Evolutionary conservation across 768 basidiomycete genomes (phyloP), one percentile per base, ranked within the genome.

Genomic region (Leccinum rimulosum): DNA sequence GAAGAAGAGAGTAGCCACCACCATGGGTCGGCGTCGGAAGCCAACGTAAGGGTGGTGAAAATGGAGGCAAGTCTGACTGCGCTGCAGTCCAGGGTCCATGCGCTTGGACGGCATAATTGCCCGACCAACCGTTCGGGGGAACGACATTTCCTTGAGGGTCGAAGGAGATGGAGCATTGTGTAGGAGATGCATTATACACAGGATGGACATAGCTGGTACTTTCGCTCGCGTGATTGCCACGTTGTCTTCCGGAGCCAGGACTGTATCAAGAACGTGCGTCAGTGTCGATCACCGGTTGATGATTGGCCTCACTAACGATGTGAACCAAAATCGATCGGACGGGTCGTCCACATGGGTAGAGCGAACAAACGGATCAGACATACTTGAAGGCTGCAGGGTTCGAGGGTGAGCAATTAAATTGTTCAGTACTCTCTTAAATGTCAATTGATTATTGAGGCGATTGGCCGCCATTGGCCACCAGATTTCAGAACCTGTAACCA

Each of bases 291-390:
- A 54, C 12, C 8, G 9, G 1, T 30, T 30, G 47, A 50, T 33
- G 6, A 25, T 47, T 49, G 36, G 48, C 47, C 30, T 38, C 27
- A 68, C 68, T 62, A 25, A 69, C 68, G 17, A 35, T 27, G 55
- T 33, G 12, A 35, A 30, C 9, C 49, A 57, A 15, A 25, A 17
- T 11, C 3, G 15, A 17, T 15, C 40, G n/a, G 6, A n/a, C 31
- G 38, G 12, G 12, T 52, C 43, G 15, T 40, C 22, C 19, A 19
- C 9, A 15, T 6, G 3, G 6, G 33, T 35, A 33, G 28, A 25
- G 58, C 33, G 31, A 50, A 35, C 40, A 33, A 30, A 56, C 8
- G 19, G 31, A 14, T 48, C 40, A 6, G 52, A 56, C 66, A 68
- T 67, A 22, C 33, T 54, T 43, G 33, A 51, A 31, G 2, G 57